Conservation (phyloP, 768 basidiomycete species). For the Tylopilus intermedius region DNA sequence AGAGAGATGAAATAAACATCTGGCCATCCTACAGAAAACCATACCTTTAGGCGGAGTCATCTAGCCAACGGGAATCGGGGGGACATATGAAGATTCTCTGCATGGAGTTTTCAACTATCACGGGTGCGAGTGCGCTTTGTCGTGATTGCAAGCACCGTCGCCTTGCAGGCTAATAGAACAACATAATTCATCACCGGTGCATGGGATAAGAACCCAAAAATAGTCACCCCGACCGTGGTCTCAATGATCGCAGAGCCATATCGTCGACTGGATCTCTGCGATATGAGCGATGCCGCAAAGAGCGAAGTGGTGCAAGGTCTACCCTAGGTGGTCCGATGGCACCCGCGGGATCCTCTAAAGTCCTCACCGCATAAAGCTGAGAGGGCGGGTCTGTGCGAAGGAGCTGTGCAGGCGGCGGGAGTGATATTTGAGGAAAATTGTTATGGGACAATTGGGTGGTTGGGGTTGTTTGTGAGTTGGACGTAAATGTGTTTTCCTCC, state of each 20-base stretch:
- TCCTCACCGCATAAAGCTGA: slow-evolving; percentile 29
- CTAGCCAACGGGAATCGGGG: not conserved
- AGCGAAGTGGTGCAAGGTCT: slow-evolving; percentile 54
- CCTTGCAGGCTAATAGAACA: slow-evolving; percentile 14
- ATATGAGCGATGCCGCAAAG: slow-evolving; percentile 54
- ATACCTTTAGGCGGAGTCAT: not conserved
- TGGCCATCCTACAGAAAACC: not conserved
- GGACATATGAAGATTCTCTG: not conserved
- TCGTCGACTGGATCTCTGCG: slow-evolving; percentile 61
- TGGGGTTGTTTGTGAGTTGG: slow-evolving; percentile 6
- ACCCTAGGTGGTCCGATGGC: slow-evolving; percentile 28
- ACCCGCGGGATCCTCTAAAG: slow-evolving; percentile 16
- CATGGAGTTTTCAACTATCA: slow-evolving; percentile 1
- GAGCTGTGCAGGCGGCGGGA: slow-evolving; percentile 32
- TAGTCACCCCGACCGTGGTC: slow-evolving; percentile 35
- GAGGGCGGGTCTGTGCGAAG: slow-evolving; percentile 25
- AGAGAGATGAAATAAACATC: slow-evolving; percentile 1
- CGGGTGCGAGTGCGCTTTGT: slow-evolving; percentile 3
- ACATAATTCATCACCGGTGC: slow-evolving; percentile 21
- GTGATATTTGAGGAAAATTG: slow-evolving; percentile 21
- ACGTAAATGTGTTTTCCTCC: slow-evolving; percentile 6
- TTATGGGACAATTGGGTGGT: slow-evolving; percentile 9
- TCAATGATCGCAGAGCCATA: slow-evolving; percentile 48
- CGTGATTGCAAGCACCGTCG: slow-evolving; percentile 7
- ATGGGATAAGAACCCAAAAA: slow-evolving; percentile 16